These are phyloP conservation scores for Ilyonectria robusta DNA, from an alignment of 2,329 filamentous ascomycete species.

Conservation along the genomic window DNA sequence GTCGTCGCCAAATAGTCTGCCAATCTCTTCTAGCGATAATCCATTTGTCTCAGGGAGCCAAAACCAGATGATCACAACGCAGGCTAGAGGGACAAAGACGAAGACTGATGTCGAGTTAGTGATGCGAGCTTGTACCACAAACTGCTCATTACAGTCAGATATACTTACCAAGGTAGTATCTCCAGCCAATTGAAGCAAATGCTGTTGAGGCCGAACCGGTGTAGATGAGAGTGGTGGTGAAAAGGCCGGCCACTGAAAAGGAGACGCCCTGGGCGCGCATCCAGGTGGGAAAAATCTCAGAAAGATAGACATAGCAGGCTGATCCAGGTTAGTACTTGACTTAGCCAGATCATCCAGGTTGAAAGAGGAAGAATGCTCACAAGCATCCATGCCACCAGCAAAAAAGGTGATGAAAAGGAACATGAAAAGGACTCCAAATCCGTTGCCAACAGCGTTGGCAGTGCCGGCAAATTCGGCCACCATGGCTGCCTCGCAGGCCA, in stretches of 20 bases:
- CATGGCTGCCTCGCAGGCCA: neutral
- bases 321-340: no score
- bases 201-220: neutral
- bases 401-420: slow-evolving; percentile 2
- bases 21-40: no score
- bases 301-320: slow-evolving; percentile 4
- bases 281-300: slow-evolving; percentile 6
- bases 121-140: no score
- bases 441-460: neutral
- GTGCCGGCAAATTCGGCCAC: neutral
- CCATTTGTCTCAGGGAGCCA: no score
- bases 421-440: slow-evolving; percentile 1
- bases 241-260: neutral
- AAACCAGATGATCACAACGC: no score
- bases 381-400: slow-evolving; percentile 1
- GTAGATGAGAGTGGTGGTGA: slow-evolving; percentile 1
- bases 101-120: no score
- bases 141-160: no score
- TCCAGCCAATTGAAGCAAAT: slow-evolving; percentile 5
- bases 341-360: no score
- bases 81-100: no score
- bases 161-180: slow-evolving; percentile 2
- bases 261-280: slow-evolving; percentile 1
- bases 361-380: neutral
- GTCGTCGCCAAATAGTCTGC: no score